Base-by-base conservation (phyloP, 1,284 basidiomycete species). In the Rhodotorula sp. region DNA sequence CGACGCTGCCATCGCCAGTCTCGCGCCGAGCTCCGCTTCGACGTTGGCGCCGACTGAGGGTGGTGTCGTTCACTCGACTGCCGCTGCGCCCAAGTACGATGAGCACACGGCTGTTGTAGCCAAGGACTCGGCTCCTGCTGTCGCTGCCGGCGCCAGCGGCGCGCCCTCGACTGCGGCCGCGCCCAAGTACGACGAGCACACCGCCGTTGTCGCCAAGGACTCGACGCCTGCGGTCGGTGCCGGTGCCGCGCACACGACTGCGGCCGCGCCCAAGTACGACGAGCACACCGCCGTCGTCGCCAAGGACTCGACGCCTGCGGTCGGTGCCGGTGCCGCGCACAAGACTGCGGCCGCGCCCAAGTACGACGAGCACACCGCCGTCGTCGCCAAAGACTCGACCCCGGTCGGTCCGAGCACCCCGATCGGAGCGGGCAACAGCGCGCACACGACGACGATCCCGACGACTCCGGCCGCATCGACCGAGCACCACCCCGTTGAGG, bases 171-270 rank as follows among this genome's bases (percentile, higher is more conserved):
- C 43, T 39, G 23, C 57, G 23, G 51, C 21, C 3, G 57, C 31
- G 10, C 39, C 58, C 20, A 67, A 67, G 48, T 62, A 67, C 58
- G n/a, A 47, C 5, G 47, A 57, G 60, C 67, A 64, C 48, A 68
- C 63, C 16, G 62, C 57, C 3, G 66, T 46, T 7, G 70, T 63
- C 18, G 66, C 70, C 54, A 67, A 68, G 63, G 68, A 71, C 57
- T 0, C 29, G 21, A 58, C 64, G 6, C 64, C 64, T 14, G 39
- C 62, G 12, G 68, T 60, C 14, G 64, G 29, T n/a, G 57, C 68
- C 31, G 46, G 59, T 10, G 29, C 29, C 29, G 31, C 54, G 21
- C 21, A 59, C 31, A 7, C 51, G 10, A 46, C 48, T 34, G 23
- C 57, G 34, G 51, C 21, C 2, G 57, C 46, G 29, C 39, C 58